Evolutionary conservation across 2,329 filamentous ascomycete genomes (phyloP), one percentile per base, ranked within the genome.

Genomic region (Triangularia setosa): DNA sequence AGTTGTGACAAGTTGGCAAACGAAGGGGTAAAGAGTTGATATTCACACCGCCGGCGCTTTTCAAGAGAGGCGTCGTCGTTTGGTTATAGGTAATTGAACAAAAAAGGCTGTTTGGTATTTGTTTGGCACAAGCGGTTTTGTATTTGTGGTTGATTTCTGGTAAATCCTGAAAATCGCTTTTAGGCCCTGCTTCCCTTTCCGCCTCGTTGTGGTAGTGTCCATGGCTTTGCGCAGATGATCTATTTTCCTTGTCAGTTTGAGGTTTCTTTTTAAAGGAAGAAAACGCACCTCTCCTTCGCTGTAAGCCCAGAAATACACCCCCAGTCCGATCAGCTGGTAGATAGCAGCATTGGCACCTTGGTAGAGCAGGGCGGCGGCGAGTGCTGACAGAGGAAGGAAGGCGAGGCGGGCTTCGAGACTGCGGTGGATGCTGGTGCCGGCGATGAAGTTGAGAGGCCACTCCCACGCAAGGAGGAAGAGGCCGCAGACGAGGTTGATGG

Each of bases 271-370:
- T n/a, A n/a, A 16, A 33, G 24, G 54, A 25, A 24, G 27, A 21
- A 28, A 69, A 81, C 90, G 75, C 79, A 97, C 93, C 89, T 99
- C 95, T 78, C 95, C 95, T 78, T 99, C 94, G 73, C 90, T 95
- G 73, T 96, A 98, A 1, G 92, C 95, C 93, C 93, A 97, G 73
- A 98, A 97, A 78, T 98, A 99, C 14, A 95, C 89, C 7, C 81
- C 83, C 79, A 96, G 88, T 21, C 90, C 94, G 67, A 97, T 85
- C 25, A 96, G 75, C 75, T 98, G 97, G 79, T 98, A 99, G 60
- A 98, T 79, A 4, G 92, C 95, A 2, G 94, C 84, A 75, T 99
- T 96, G 27, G 93, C 97, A 64, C 88, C 91, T 77, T 98, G 95
- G 76, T 99, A 99, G 68, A 97, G 81, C 68, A 99, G 82, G 27